Base-by-base conservation (phyloP, 495 filamentous ascomycete species). In the Podospora australis region DNA sequence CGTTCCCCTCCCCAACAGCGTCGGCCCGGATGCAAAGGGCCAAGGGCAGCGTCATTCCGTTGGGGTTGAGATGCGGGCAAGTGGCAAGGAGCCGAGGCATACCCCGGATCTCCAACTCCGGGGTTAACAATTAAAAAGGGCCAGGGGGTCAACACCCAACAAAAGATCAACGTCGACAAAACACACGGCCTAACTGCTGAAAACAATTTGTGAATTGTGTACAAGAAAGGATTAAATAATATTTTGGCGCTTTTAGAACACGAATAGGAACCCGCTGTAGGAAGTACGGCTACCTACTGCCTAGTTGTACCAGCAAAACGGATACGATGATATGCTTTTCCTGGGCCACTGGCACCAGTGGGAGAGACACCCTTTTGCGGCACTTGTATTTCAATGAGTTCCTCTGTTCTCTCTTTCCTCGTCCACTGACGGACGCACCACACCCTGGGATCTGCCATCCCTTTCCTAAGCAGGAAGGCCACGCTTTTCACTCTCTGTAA, bases 401-500 rank as follows among this genome's bases (percentile, higher is more conserved):
- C n/a, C n/a, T n/a, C n/a, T n/a, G n/a, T n/a, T n/a, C n/a, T n/a
- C n/a, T n/a, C n/a, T n/a, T n/a, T n/a, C n/a, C n/a, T n/a, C n/a
- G n/a, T n/a, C n/a, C 26, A 1, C 39, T 21, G 16, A 17, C 38
- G 17, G 0, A 2, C 19, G 9, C 19, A 11, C 23, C 21, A 6
- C 21, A 22, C n/a, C 16, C 38, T 21, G n/a, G 5, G 17, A 21
- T 40, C 19, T 20, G 16, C 41, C 9, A 20, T 2, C 19, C 14
- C 16, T 19, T 17, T 35, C 42, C 44, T 72, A 87, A 17, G 80
- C 80, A 21, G 86, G 87, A 29, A 94, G 69, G 1, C 92, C 91
- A 48, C 88, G 77, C 72, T 92, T 95, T 79, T 95, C 92, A 58
- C 82, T 85, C 69, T 98, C 92, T 21, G 87, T 91, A 58, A 90